Evolutionary conservation across 768 basidiomycete genomes (phyloP).

Genomic region (Naganishia onofrii): DNA sequence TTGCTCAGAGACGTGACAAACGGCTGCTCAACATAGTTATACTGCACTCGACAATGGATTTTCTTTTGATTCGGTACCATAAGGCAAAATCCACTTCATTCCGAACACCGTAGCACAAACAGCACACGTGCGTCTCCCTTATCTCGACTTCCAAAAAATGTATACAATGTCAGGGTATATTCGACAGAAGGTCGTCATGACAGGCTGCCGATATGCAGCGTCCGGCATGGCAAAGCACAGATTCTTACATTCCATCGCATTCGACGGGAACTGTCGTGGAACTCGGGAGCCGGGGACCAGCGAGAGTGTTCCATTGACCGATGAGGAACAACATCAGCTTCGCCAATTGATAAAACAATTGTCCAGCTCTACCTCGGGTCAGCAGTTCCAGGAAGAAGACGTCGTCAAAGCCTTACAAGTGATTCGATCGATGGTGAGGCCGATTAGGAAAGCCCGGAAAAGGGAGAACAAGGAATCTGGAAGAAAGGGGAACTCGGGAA

Average conservation of each 20-base stretch:
- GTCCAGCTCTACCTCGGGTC: neutral
- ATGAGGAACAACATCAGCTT: neutral
- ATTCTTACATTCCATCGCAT: neutral
- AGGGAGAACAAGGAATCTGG: neutral
- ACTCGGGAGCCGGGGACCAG: neutral
- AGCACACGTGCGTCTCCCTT: neutral
- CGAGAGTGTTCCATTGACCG: neutral
- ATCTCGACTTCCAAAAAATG: neutral
- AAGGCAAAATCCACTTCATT: neutral
- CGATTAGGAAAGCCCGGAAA: conserved; percentile 1
- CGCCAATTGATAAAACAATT: neutral
- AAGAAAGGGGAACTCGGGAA: neutral
- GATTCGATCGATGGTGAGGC: conserved; percentile 22
- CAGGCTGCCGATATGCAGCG: neutral
- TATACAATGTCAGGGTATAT: neutral
- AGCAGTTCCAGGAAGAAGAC: neutral
- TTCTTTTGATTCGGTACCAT: too few relatives aligned
- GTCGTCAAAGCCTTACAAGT: neutral
- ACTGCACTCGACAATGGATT: neutral
- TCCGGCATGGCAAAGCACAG: neutral
- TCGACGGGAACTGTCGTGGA: neutral
- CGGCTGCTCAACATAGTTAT: neutral
- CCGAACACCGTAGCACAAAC: neutral
- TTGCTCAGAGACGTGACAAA: too few relatives aligned
- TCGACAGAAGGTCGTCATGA: neutral